Evolutionary conservation across 257 asterid genomes (phyloP).

Genomic region (Avicennia marina): DNA sequence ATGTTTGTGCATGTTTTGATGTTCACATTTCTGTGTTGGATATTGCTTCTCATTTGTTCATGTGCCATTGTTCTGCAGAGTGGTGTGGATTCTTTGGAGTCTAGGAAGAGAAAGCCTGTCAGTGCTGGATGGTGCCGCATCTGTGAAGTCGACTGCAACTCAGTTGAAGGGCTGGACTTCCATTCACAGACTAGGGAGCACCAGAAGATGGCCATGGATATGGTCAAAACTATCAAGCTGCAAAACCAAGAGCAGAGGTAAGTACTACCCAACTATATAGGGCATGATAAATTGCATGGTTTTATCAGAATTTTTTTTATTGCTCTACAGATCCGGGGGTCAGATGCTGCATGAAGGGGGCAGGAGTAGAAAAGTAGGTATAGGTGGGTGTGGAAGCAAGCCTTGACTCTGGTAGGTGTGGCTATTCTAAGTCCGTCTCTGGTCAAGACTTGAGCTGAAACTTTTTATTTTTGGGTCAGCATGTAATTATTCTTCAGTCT

Average conservation of each 20-base stretch:
- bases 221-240: slow-evolving; percentile 66
- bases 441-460: slow-evolving; percentile 23
- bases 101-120: slow-evolving; percentile 61
- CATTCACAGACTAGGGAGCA: slow-evolving; percentile 91
- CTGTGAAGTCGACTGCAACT: slow-evolving; percentile 78
- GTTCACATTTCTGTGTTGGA: neutral
- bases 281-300: slow-evolving; percentile 5
- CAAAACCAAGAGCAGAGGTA: slow-evolving; percentile 59
- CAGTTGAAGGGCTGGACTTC: slow-evolving; percentile 74
- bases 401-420: slow-evolving; percentile 34
- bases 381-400: slow-evolving; percentile 55
- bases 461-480: slow-evolving; percentile 26
- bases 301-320: slow-evolving; percentile 17
- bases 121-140: slow-evolving; percentile 89
- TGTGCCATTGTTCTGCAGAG: slow-evolving; percentile 41
- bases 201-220: slow-evolving; percentile 79
- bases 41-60: neutral
- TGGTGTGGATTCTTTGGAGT: slow-evolving; percentile 46
- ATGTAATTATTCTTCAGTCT: slow-evolving; percentile 33
- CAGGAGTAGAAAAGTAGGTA: slow-evolving; percentile 47
- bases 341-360: slow-evolving; percentile 55
- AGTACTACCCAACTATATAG: slow-evolving; percentile 16
- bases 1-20: neutral
- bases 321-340: slow-evolving; percentile 46
- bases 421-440: slow-evolving; percentile 29